A percentile compares a stretch with the other conserved stretches of the same genome.
These are phyloP conservation scores for Paecilomyces variotii DNA, from an alignment of 2,329 filamentous ascomycete species.

Conservation along the genomic window DNA sequence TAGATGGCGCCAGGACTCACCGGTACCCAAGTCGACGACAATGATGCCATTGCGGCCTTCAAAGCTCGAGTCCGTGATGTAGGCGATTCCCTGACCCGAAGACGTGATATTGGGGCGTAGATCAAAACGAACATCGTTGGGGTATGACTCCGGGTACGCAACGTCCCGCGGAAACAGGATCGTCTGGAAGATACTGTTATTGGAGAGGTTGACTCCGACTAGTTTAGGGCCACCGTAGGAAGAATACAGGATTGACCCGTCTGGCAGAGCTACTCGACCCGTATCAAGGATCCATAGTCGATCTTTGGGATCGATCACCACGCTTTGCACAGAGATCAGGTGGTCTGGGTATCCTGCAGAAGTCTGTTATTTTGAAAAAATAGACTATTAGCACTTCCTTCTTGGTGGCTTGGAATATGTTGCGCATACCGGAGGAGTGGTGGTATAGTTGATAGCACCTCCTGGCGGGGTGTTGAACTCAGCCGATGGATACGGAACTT, in stretches of 20 bases:
- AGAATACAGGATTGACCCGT: conserved; percentile 39
- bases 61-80: conserved; percentile 45
- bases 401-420: conserved; percentile 18
- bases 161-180: conserved; percentile 44
- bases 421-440: conserved; percentile 24
- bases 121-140: conserved; percentile 49
- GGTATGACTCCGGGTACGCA: conserved; percentile 42
- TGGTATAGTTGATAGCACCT: conserved; percentile 45
- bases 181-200: conserved; percentile 41
- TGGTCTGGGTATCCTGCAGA: conserved; percentile 42
- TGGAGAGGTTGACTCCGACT: conserved; percentile 40
- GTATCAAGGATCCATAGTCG: conserved; percentile 49
- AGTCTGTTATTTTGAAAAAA: conserved; percentile 24
- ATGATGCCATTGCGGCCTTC: conserved; percentile 45
- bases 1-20: conserved; percentile 44
- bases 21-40: conserved; percentile 43
- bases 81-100: conserved; percentile 41
- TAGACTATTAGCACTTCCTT: conserved; percentile 25
- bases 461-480: conserved; percentile 43
- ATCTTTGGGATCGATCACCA: conserved; percentile 44
- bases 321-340: conserved; percentile 45
- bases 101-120: conserved; percentile 34
- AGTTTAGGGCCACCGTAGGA: conserved; percentile 45
- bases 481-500: conserved; percentile 35
- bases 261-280: conserved; percentile 35